Evolutionary conservation across 768 basidiomycete species (phyloP), one percentile per base, ranked within the genome.

Genomic region (Lentinula detonsa): DNA sequence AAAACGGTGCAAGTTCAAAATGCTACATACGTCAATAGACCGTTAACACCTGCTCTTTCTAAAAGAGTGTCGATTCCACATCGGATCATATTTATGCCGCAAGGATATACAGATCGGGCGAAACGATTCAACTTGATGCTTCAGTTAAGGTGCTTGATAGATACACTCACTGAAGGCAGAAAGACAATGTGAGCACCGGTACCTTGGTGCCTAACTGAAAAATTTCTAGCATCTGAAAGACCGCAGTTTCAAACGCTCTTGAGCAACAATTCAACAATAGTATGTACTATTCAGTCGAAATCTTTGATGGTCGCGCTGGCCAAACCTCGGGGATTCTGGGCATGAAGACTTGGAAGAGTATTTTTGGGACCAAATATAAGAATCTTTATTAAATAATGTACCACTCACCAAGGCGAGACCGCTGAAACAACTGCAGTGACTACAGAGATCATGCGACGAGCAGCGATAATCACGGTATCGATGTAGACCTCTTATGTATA

Each of bases 241-340:
- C 46, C 46, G 46, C 46, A 48, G 46, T 48, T 23, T 7, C 21
- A 18, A 48, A 48, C 21, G 21, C 46, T 48, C 46, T 16, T 15
- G 21, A n/a, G 21, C 11, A 48, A 48, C 46, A 48, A 48, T 48
- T n/a, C 9, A 21, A 48, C 43, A 45, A 21, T 45, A 45, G n/a
- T 45, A 10, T 45, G 43, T 45, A 45, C 46, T 48, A 48, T 48
- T 48, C 46, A 48, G 46, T 48, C 21, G 8, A 48, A 11, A 43
- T 56, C 56, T 57, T 43, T 57, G 56, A 57, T 57, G 56, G 56
- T 57, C 42, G 56, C 56, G 56, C 18, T 57, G 39, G 37, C 11
- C 31, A 28, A 42, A 21, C 33, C 18, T 46, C 56, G 56, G 56
- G 33, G 39, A 57, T 57, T 28, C 21, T 45, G 28, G 56, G 28